phyloP scores from a whole-genome alignment of 2,329 filamentous ascomycete genomes.

The Aureobasidium sp. region DNA sequence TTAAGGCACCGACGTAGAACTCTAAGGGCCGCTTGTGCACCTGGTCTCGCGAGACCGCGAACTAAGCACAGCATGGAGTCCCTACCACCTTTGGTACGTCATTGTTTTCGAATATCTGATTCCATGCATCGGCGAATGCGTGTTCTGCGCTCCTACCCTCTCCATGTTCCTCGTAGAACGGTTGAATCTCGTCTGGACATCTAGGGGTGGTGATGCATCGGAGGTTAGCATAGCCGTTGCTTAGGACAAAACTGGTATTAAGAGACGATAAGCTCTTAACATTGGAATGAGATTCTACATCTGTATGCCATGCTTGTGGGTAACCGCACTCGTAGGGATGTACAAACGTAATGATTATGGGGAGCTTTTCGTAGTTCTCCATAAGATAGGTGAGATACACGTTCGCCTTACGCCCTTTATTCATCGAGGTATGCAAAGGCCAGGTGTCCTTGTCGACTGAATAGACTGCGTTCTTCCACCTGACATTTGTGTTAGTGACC shows the following conservation, averaged over 20 bases:
- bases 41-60: constrained; percentile 49
- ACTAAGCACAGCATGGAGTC: constrained; percentile 43
- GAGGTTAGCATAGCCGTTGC: not conserved
- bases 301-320: not conserved
- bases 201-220: not conserved
- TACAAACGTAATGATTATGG: not conserved
- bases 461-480: too few species aligned
- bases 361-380: constrained; percentile 22
- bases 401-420: constrained; percentile 44
- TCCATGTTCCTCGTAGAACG: constrained; percentile 12
- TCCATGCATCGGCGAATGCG: constrained; percentile 8
- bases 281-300: not conserved
- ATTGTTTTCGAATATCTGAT: constrained; percentile 11
- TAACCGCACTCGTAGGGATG: not conserved
- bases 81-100: not conserved
- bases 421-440: constrained; percentile 18
- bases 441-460: too few species aligned
- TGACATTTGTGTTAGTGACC: too few species aligned
- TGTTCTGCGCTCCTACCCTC: constrained; percentile 1
- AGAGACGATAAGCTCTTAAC: not conserved
- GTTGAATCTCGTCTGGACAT: constrained; percentile 20
- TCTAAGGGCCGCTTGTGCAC: constrained; percentile 41
- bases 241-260: not conserved
- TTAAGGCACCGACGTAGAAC: constrained; percentile 49
- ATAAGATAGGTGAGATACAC: constrained; percentile 39